These are phyloP conservation scores for Castanopsis chinensis DNA, from an alignment of 306 rosid species.

Conservation along the genomic window DNA sequence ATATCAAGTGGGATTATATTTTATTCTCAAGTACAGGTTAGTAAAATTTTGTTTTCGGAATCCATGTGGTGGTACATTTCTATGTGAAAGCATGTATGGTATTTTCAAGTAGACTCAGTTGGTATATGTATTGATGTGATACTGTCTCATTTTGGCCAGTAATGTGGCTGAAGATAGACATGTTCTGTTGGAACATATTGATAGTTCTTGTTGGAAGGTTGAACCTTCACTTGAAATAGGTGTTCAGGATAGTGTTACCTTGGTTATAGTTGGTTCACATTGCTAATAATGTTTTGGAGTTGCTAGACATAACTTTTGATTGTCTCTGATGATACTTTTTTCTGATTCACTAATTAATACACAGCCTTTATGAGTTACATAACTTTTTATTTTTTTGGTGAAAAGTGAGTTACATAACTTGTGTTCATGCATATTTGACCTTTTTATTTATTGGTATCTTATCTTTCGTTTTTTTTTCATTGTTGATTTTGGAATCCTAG, in stretches of 20 bases:
- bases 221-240: not conserved
- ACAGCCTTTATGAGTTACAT: not conserved
- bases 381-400: too few species aligned
- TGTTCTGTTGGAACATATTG: not conserved
- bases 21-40: too few species aligned
- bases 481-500: not conserved
- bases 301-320: not conserved
- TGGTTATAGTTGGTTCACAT: not conserved
- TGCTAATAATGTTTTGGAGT: not conserved
- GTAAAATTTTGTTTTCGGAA: too few species aligned
- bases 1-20: too few species aligned
- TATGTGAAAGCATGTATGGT: too few species aligned
- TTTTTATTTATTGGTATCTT: not conserved
- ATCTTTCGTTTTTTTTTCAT: not conserved
- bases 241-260: not conserved
- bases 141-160: not conserved
- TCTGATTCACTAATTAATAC: not conserved
- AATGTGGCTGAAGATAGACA: not conserved
- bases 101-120: too few species aligned
- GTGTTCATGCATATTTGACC: not conserved
- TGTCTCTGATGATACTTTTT: not conserved
- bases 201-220: not conserved
- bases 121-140: not conserved
- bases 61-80: too few species aligned
- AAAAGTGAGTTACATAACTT: not conserved